Evolutionary conservation across 2,329 filamentous ascomycete species (phyloP).

Genomic region (Raffaelea deltoideospora): DNA sequence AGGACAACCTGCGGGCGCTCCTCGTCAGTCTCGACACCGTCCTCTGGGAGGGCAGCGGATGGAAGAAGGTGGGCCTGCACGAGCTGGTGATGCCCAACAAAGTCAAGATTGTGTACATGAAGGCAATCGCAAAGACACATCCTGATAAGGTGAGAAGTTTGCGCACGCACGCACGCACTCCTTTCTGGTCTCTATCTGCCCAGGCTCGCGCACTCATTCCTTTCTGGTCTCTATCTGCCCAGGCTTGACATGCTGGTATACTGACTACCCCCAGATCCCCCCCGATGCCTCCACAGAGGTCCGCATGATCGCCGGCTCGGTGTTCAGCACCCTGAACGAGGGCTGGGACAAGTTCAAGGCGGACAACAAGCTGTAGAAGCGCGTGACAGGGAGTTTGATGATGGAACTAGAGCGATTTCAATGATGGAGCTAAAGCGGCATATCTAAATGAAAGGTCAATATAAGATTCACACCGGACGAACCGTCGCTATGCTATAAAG

Average conservation of each 20-base stretch:
- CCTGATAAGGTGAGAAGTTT: slow-evolving; percentile 70
- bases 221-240: background rate
- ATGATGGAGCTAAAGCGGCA: too few species aligned
- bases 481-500: background rate
- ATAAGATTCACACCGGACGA: too few species aligned
- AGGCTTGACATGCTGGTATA: slow-evolving; percentile 1
- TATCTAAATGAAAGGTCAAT: too few species aligned
- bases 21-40: slow-evolving; percentile 77
- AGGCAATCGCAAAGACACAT: slow-evolving; percentile 96
- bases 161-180: too few species aligned
- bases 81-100: slow-evolving; percentile 86
- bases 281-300: slow-evolving; percentile 51
- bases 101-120: slow-evolving; percentile 98
- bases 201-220: too few species aligned
- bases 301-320: slow-evolving; percentile 47
- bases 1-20: slow-evolving; percentile 80
- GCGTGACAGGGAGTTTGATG: background rate
- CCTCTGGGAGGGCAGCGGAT: slow-evolving; percentile 80
- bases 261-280: slow-evolving; percentile 32
- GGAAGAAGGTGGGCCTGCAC: slow-evolving; percentile 93
- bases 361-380: slow-evolving; percentile 44
- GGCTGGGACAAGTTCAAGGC: slow-evolving; percentile 60
- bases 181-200: background rate
- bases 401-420: too few species aligned
- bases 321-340: slow-evolving; percentile 56